These are phyloP conservation scores for Chlorokybus atmophyticus DNA, from an alignment of 139 green algal genomes.

Conservation along the genomic window DNA sequence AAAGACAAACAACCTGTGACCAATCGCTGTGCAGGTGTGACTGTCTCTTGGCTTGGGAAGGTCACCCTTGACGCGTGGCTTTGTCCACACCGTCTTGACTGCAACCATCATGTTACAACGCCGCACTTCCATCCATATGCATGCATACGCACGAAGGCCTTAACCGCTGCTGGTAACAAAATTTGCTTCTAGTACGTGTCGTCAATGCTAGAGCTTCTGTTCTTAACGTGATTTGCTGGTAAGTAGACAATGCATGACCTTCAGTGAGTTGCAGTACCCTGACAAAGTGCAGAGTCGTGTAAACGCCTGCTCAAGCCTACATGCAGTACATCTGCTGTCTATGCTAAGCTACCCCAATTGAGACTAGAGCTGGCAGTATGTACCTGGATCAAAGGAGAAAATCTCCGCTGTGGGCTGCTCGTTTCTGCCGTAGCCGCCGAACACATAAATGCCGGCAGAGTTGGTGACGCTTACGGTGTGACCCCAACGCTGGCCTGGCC, in stretches of 20 bases:
- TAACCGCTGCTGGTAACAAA: background rate
- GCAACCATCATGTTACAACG: background rate
- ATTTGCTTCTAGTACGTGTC: background rate
- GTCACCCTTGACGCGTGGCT: constrained; percentile 13
- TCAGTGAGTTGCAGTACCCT: too few relatives aligned
- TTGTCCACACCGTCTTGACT: constrained; percentile 15
- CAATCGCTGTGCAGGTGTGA: constrained; percentile 22
- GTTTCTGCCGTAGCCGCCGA: constrained; percentile 19
- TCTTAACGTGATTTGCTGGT: too few relatives aligned
- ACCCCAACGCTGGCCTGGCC: constrained; percentile 14
- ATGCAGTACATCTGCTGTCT: background rate
- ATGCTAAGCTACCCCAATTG: background rate
- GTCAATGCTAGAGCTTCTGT: background rate
- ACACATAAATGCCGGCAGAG: constrained; percentile 8
- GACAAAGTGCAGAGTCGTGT: background rate
- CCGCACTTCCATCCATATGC: background rate
- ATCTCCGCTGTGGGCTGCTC: constrained; percentile 16
- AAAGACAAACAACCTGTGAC: constrained; percentile 15
- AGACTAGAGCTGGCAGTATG: background rate
- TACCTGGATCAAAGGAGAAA: constrained; percentile 8
- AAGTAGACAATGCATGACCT: too few relatives aligned
- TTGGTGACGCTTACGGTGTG: constrained; percentile 14
- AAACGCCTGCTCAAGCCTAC: background rate
- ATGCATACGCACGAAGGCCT: background rate
- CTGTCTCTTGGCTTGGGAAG: constrained; percentile 14